Evolutionary conservation across 1,139 yeast species (phyloP), one percentile per base, ranked within the genome.

Genomic region (Candida smagusa): DNA sequence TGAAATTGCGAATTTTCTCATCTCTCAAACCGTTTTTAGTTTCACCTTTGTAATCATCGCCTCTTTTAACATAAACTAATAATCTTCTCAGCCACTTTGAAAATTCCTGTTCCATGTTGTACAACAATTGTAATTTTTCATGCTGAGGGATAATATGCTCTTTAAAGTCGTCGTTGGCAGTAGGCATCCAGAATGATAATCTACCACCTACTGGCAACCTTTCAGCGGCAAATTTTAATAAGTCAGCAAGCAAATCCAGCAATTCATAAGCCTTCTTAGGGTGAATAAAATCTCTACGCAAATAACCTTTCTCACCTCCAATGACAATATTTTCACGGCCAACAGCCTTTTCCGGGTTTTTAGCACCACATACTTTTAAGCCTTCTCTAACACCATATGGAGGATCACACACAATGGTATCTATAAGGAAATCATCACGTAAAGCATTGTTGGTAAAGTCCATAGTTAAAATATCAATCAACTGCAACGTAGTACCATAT

Each of bases 331-430:
- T 65, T 53, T 86, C 95, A 49, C 86, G 76, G 0, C 92, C 95
- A 1, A 59, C 64, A 4, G 75, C 75, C 46, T 66, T 68, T 35
- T 63, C 70, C 16, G 72, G 77, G 50, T 86, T 74, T 46, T 76
- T 80, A 2, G 95, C 86, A 2, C 99, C 98, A 41, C 95, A 78
- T 0, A 90, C 96, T 54, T 88, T 87, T 34, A 94, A 75, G 1
- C 97, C 96, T 58, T 94, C 99, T 51, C 99, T 73, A 1, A 92
- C 95, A 2, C 98, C 99, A 58, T 92, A 92, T 0, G 99, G 99
- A 1, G 98, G 98, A 59, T 92, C 99, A 56, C 97, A 90, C 2
- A 92, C 78, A 9, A 92, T 89, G 1, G 89, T 75, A 52, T 92
- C 96, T 12, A 94, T 73, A 28, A 54, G 60, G 31, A 92, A 63